Conservation (phyloP, 2,329 filamentous ascomycete species). For the Aaosphaeria arxii region DNA sequence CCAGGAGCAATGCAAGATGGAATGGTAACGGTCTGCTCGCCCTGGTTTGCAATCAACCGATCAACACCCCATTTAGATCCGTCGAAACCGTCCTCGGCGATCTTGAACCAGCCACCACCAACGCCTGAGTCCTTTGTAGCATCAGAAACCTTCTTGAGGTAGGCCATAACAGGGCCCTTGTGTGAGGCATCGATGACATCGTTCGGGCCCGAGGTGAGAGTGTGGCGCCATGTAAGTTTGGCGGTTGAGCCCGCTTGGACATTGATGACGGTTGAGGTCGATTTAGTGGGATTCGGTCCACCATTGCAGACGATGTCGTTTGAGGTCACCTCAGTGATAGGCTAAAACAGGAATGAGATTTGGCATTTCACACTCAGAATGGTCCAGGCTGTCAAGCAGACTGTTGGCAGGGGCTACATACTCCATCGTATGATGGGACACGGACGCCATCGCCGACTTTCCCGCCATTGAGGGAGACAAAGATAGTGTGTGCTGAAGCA, state of each 20-base stretch:
- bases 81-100: slow-evolving; percentile 38
- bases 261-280: slow-evolving; percentile 33
- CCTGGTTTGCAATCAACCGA: slow-evolving; percentile 37
- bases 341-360: slow-evolving; percentile 20
- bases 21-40: slow-evolving; percentile 41
- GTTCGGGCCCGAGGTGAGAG: slow-evolving; percentile 43
- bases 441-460: slow-evolving; percentile 52
- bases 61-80: slow-evolving; percentile 33
- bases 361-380: slow-evolving; percentile 46
- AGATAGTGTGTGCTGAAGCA: slow-evolving; percentile 51
- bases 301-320: slow-evolving; percentile 59
- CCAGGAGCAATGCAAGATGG: slow-evolving; percentile 35
- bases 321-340: slow-evolving; percentile 54
- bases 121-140: slow-evolving; percentile 36
- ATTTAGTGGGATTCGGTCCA: slow-evolving; percentile 47
- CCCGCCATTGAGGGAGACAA: slow-evolving; percentile 47
- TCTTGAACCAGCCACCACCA: slow-evolving; percentile 32
- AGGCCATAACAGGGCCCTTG: slow-evolving; percentile 56
- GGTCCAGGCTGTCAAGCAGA: too few species aligned
- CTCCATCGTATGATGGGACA: slow-evolving; percentile 41
- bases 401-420: slow-evolving; percentile 7
- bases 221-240: slow-evolving; percentile 58
- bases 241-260: slow-evolving; percentile 49
- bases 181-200: slow-evolving; percentile 59
- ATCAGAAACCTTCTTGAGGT: slow-evolving; percentile 55